Evolutionary conservation across 1,139 yeast species (phyloP), one percentile per base, ranked within the genome.

Genomic region (Kazachstania sp.): DNA sequence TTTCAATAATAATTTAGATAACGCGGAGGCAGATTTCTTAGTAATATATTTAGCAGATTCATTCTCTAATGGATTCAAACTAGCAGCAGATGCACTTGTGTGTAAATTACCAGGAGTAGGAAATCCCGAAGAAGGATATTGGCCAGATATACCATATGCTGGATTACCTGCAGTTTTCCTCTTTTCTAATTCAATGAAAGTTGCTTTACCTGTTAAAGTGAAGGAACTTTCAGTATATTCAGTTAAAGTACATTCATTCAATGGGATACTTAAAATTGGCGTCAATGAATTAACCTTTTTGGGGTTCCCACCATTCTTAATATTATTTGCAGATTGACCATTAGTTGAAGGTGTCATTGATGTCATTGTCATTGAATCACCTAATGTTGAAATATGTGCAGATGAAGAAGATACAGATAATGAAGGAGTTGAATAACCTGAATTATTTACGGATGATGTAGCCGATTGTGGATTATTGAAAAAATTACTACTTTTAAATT

Each of bases 401-500:
- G 47, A 30, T 1, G 45, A 38, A 15, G 30, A 19, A 20, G 31
- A 12, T 8, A 37, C 35, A 2, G 39, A 34, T 11, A 35, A 7
- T 4, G 39, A 16, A 3, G 43, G 43, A 13, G 46, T 34, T 16
- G 42, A 13, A 12, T 34, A 12, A 16, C 37, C 36, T 11, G 44
- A 38, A 7, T 37, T 19, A 18, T 34, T 26, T 9, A 20, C 29
- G 7, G 38, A 37, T 5, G 39, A 6, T 9, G n/a, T 18, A 34
- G 15, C 35, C 5, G 34, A 11, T 8, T 23, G 5, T 20, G 32
- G 15, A 9, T 26, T 34, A 26, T 28, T 78, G 56, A 77, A 76
- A 38, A 86, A 70, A 61, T 83, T 84, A 37, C 75, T 69, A 2
- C 81, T 71, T 60, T 78, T 80, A 65, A 83, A 84, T 61, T 84